phyloP scores from a whole-genome alignment of 768 basidiomycete genomes.

The Amanita rubescens region DNA sequence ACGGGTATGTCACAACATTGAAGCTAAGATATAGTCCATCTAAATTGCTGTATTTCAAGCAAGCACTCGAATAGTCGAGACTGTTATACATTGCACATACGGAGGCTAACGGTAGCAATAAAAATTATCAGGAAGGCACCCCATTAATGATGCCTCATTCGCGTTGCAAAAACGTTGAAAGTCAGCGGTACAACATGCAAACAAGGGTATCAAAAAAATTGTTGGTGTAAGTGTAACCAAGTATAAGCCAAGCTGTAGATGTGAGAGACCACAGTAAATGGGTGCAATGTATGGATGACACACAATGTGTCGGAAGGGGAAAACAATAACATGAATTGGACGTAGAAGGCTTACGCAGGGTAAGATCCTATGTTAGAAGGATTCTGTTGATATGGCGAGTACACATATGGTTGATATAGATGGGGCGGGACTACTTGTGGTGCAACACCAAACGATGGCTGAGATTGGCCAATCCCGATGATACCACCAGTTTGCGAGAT shows the following conservation, averaged over 20 bases:
- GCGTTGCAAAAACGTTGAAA: background rate
- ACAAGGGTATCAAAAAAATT: conserved; percentile 27
- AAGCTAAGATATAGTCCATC: background rate
- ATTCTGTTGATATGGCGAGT: conserved; percentile 73
- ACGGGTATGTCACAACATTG: too few relatives aligned
- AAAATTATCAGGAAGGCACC: background rate
- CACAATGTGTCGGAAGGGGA: background rate
- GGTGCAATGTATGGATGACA: conserved; percentile 23
- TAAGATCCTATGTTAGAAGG: conserved; percentile 74
- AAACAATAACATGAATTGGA: conserved; percentile 22
- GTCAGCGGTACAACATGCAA: conserved; percentile 10
- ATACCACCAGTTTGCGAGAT: conserved; percentile 49
- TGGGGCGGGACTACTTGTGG: conserved; percentile 57
- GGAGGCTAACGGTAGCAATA: conserved; percentile 1
- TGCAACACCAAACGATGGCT: conserved; percentile 55
- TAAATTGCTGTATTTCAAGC: background rate
- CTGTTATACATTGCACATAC: conserved; percentile 1
- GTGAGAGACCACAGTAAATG: conserved; percentile 17
- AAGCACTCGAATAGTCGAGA: background rate
- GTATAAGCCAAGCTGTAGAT: conserved; percentile 23
- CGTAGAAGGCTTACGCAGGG: conserved; percentile 39
- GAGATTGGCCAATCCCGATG: conserved; percentile 59
- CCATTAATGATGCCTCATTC: background rate
- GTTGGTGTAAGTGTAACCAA: conserved; percentile 30
- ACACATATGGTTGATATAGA: conserved; percentile 78